A percentile compares a stretch with the other conserved stretches of the same genome.
Conservation (phyloP, 495 filamentous ascomycete species). For the Penicillium waksmanii region DNA sequence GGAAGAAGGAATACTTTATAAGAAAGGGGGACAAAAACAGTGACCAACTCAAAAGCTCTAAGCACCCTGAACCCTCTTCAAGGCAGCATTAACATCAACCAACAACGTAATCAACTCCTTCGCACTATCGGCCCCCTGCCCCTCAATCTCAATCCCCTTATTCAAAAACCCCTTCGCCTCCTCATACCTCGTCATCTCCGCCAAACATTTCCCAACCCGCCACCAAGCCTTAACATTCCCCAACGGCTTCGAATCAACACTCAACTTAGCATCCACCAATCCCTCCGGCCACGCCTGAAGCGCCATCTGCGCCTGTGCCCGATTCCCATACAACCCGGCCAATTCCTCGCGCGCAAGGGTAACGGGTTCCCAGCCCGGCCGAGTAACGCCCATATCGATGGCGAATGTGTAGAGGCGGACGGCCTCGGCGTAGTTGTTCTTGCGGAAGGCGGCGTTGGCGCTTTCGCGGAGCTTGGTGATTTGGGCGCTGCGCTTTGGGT, state of each 20-base stretch:
- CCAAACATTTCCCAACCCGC: conserved; percentile 76
- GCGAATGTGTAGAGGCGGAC: conserved; percentile 79
- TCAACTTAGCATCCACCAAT: conserved; percentile 78
- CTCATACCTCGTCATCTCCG: conserved; percentile 86
- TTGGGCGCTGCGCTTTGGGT: conserved; percentile 82
- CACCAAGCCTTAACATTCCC: conserved; percentile 96
- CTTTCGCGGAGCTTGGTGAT: conserved; percentile 88
- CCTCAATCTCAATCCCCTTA: conserved; percentile 81
- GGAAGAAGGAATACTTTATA: background rate
- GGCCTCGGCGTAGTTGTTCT: conserved; percentile 72
- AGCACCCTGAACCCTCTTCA: conserved; percentile 29
- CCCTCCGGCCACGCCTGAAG: conserved; percentile 79
- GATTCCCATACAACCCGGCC: conserved; percentile 76
- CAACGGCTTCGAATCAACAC: conserved; percentile 83
- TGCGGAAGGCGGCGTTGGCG: conserved; percentile 81
- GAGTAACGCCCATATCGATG: conserved; percentile 80
- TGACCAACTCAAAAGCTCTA: background rate
- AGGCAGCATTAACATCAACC: conserved; percentile 65
- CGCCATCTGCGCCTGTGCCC: conserved; percentile 88
- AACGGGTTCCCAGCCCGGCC: conserved; percentile 86
- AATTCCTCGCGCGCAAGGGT: conserved; percentile 83
- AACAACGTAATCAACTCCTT: conserved; percentile 67
- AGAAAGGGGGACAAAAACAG: background rate
- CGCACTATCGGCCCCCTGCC: conserved; percentile 60
- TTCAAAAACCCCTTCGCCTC: conserved; percentile 79